Evolutionary conservation across 2,329 filamentous ascomycete species (phyloP), one percentile per base, ranked within the genome.

Genomic region (Penicillium sp.): DNA sequence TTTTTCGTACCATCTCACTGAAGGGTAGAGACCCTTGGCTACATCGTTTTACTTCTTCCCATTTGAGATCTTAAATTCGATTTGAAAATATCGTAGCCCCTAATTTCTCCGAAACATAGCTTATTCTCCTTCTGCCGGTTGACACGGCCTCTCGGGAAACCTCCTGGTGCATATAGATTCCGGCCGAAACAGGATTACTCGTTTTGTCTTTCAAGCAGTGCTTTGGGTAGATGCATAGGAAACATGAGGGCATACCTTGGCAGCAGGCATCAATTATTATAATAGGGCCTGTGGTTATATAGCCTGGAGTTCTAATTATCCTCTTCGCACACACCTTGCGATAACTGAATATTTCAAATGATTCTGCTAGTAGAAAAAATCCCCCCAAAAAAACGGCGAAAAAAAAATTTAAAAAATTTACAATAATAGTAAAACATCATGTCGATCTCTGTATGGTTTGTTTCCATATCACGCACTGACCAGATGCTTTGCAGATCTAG

Each of bases 381-480:
- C 7, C 25, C 2, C 2, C 3, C 2, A 35, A 8, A 9, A 16
- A 10, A 35, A 35, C 4, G 16, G 16, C n/a, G 4, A 33, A 6
- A 33, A 33, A 5, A 33, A 7, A n/a, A n/a, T n/a, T n/a, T n/a
- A n/a, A n/a, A n/a, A n/a, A n/a, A n/a, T n/a, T n/a, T n/a, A n/a
- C 14, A 33, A 33, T 8, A n/a, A 16, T 4, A 18, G 18, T 18
- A 16, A 18, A 16, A 35, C n/a, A 35, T 18, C 3, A 13, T 11
- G 28, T 27, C 20, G 40, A 44, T 14, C 24, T 16, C 42, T 45
- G 35, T 28, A 47, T 44, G 46, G 10, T 24, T 10, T 56, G 51
- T 48, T 57, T 59, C 54, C 58, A 53, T 55, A 54, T 40, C 44
- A 48, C 50, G 54, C 58, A 45, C 50, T 42, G 54, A 40, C 50